Evolutionary conservation across 106 monocot species (phyloP), one percentile per base, ranked within the genome.

Genomic region (Apostasia ramifera): DNA sequence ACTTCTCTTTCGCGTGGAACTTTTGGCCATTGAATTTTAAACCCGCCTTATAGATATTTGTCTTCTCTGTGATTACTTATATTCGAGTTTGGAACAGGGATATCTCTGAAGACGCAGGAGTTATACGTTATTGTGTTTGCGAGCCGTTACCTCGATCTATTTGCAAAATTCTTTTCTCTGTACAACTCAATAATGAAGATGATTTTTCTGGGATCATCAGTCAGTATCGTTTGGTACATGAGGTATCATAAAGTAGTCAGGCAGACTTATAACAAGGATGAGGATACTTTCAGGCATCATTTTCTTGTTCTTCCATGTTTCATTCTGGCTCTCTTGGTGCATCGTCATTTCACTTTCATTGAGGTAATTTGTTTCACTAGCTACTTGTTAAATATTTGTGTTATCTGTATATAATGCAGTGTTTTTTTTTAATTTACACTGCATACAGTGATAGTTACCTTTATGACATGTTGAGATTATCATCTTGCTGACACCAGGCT

Each of bases 211-310:
- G 78, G 66, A 10, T 78, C 71, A 6, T 88, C 87, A 0, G 52
- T 87, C 14, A 46, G 59, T 51, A 88, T 88, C 57, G 75, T 88
- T 53, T 83, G 75, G 78, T 83, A 83, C 53, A 81, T 83, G 78
- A 72, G 76, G 44, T 69, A 53, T 8, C 87, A 88, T 46, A 77
- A 75, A 54, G 61, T 83, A 14, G 83, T 88, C 55, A 67, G 52
- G 50, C 77, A 75, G 68, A 72, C 83, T 1, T 83, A 88, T 55
- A 70, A 78, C 66, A 81, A 66, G 64, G 80, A 83, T 10, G 71
- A 81, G 1, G 83, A 83, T 48, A 83, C 81, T n/a, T 83, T 83
- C 62, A 64, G 73, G 1, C 83, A 87, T 68, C 51, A 44, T 55
- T 57, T 81, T 69, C 83, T 88, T 40, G 43, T 78, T 13, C 42